Base-by-base conservation (phyloP, 2,329 filamentous ascomycete species). In the Domatiomyces catenatus region DNA sequence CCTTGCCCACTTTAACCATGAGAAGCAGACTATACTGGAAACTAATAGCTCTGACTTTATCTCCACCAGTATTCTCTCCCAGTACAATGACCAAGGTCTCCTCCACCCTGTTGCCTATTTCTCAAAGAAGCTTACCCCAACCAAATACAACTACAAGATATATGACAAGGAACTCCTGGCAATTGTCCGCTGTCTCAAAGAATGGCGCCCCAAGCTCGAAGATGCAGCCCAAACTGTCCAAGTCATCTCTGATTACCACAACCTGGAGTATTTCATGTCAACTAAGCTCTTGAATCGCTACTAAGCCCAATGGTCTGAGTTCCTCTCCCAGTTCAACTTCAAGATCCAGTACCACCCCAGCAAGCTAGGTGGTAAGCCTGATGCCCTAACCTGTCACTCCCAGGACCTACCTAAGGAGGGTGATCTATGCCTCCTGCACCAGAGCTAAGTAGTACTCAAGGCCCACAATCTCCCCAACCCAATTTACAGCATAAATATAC, bases 391-490 rank as follows among this genome's bases (percentile, higher is more conserved):
- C 22, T 6, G 6, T 24, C 6, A 6, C 22, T 24, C 22, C 22
- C 22, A 24, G 22, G 22, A 24, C 22, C 22, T 24, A 24, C 22
- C 22, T 6, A 24, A 24, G 22, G 22, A 24, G 22, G 22, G 22
- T 24, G 22, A 24, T 24, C 22, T 6, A 24, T 6, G 6, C 22
- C 22, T 24, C 22, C 22, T 24, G 6, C 22, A 24, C 22, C 22
- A 24, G 22, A 24, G 22, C 22, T 6, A 24, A 24, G 22, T 24
- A 24, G 22, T 24, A 24, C 22, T 24, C 6, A 24, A 88, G 70
- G 3, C 86, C 76, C 46, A 81, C 69, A 54, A 88, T 84, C 22
- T 24, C 22, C 22, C 22, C 6, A 24, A 24, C 22, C 22, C 22
- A 24, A 24, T 24, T 24, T 24, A 24, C 22, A 24, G 6, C 22